Evolutionary conservation across 129 eudicot species (phyloP), one percentile per base, ranked within the genome.

Genomic region (Smallanthus sonchifolius): DNA sequence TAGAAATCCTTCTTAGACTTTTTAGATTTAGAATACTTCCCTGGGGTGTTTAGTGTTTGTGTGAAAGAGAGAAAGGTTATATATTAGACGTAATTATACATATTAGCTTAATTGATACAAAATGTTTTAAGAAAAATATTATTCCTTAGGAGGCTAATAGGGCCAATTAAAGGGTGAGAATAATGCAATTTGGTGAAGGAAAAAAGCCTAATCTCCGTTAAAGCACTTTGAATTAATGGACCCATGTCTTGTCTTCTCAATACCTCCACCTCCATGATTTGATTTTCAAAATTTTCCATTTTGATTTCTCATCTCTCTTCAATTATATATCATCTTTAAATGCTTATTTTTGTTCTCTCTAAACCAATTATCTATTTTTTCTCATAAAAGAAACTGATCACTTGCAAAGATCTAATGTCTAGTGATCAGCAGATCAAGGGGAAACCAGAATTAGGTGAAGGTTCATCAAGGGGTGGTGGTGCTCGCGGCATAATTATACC

Each of bases 161-260:
- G 82, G 79, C 88, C 79, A 76, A 76, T 79, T 81, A 82, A 88
- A 85, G 84, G 82, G 47, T 81, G 79, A 54, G 84, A 88, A 83
- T 86, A 79, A 84, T 78, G 71, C 77, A 77, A 85, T 75, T 76
- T 59, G 81, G 77, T 80, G 86, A 86, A 88, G 83, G 81, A 83
- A 86, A 49, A 67, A 82, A 70, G 81, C 83, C 78, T 72, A 79
- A 79, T 79, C 40, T 55, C 39, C 62, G 47, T 65, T 80, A 83
- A 83, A 78, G 83, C 88, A 88, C 95, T 83, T 83, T 83, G 60
- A 54, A 54, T 79, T 79, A 76, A 79, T 83, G 95, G 91, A 55
- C 90, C 95, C 95, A 88, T 79, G 44, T 54, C 82, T 63, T 81
- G 95, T 83, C 91, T 77, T 77, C 86, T 77, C 83, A 78, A 77